Evolutionary conservation across 1,139 yeast species (phyloP), one percentile per base, ranked within the genome.

Genomic region (Candida glucosophila): DNA sequence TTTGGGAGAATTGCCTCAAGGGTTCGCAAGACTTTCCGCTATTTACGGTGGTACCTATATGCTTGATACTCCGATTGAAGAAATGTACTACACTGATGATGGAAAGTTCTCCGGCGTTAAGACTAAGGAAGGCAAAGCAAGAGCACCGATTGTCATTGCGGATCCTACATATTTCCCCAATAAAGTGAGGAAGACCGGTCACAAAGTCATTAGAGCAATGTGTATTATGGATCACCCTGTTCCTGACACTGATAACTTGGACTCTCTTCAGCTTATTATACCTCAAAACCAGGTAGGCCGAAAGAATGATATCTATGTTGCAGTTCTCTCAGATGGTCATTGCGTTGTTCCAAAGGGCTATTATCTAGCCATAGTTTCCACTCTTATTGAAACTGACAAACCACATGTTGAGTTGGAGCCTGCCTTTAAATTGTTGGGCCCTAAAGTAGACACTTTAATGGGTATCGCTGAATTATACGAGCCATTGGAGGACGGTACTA

Each of bases 91-190:
- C 50, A 76, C 69, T 27, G 77, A 69, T 13, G 75, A 74, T 16
- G 53, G 52, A 32, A 79, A 77, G 48, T 86, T 86, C 41, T 67
- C 69, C 19, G 96, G 96, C 29, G 94, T 90, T 29, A 73, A 75
- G 41, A 81, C 96, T 27, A 92, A 88, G 35, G 93, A 86, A 43
- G 97, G 95, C 39, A 70, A 69, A 22, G 96, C 95, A 17, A 78
- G 73, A 45, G 95, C 98, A 1, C 95, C 95, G 39, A 65, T 86
- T 35, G 94, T 90, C 22, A 86, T 90, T 60, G 96, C 96, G 18
- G 99, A 90, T 52, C 99, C 99, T 32, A 90, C 98, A 10, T 90
- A 90, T 52, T 90, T 90, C 75, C 96, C 97, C 2, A 83, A 79
- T 23, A 78, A 75, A 55, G 96, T 90, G 32, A 67, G 73, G 49